Conservation (phyloP, 495 filamentous ascomycete species). For the Penicillium atrosanguineum region DNA sequence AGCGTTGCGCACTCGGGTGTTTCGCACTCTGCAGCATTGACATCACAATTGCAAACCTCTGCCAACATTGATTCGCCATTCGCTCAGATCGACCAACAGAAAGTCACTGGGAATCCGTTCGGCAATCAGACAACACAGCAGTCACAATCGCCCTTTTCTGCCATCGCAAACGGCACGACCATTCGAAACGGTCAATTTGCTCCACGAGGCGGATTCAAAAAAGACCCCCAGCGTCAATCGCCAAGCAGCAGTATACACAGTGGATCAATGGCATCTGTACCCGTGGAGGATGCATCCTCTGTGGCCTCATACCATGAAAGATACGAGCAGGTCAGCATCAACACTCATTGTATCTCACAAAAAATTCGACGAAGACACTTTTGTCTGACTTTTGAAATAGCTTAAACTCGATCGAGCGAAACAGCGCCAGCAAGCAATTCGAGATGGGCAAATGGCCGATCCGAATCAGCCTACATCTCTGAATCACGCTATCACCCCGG, state of each 20-base stretch:
- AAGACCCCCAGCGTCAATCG: constrained; percentile 8
- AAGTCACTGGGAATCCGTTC: constrained; percentile 14
- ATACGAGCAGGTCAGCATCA: constrained; percentile 41
- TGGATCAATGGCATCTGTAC: constrained; percentile 2
- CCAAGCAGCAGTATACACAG: constrained; percentile 2
- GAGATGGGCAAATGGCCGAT: constrained; percentile 77
- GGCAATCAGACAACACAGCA: constrained; percentile 15
- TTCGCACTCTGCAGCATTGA: constrained; percentile 1
- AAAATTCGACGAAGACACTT: background rate
- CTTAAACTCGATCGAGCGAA: constrained; percentile 66
- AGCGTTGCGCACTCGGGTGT: constrained; percentile 12
- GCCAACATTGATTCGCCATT: constrained; percentile 30
- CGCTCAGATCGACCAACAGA: constrained; percentile 27
- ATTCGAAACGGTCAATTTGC: constrained; percentile 8
- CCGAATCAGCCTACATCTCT: constrained; percentile 80
- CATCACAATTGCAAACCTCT: background rate
- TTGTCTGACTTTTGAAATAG: constrained; percentile 31
- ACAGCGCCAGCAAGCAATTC: constrained; percentile 67
- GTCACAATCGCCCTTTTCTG: constrained; percentile 24
- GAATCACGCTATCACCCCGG: constrained; percentile 79
- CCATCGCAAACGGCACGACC: constrained; percentile 11
- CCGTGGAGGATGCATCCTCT: constrained; percentile 25
- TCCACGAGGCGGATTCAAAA: constrained; percentile 9
- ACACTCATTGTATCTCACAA: background rate
- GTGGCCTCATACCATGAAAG: constrained; percentile 36